These are phyloP conservation scores for Pelargonium australe DNA, from an alignment of 441 rosid species.

Conservation along the genomic window DNA sequence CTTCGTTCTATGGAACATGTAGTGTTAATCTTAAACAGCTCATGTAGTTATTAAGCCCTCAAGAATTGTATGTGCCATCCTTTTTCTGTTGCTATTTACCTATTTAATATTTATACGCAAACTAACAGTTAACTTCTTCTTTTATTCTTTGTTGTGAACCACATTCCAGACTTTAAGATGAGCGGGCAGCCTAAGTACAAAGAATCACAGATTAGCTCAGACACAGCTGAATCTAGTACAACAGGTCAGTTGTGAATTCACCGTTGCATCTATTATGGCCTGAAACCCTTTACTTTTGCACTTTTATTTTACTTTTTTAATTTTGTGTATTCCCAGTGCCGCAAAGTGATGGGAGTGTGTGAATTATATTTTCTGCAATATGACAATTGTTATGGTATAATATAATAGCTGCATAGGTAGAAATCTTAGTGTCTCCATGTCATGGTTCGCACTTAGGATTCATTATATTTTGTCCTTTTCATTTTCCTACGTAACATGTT, in stretches of 20 bases:
- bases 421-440: neutral
- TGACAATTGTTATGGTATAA: neutral
- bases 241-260: constrained; percentile 26
- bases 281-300: neutral
- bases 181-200: constrained; percentile 41
- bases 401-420: neutral
- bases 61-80: neutral
- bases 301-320: neutral
- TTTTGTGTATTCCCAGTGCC: neutral
- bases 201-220: constrained; percentile 23
- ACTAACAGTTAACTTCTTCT: neutral
- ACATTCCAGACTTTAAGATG: constrained; percentile 49
- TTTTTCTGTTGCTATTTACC: neutral
- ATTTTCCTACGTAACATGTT: neutral
- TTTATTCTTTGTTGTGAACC: neutral
- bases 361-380: neutral
- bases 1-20: neutral
- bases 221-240: constrained; percentile 20
- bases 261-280: constrained; percentile 1
- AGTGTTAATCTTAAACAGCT: neutral
- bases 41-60: neutral
- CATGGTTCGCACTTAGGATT: neutral
- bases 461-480: neutral
- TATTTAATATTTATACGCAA: neutral
- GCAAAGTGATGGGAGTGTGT: neutral